phyloP scores from a whole-genome alignment of 23 red algal genomes.

The Pyropia yezoensis region DNA sequence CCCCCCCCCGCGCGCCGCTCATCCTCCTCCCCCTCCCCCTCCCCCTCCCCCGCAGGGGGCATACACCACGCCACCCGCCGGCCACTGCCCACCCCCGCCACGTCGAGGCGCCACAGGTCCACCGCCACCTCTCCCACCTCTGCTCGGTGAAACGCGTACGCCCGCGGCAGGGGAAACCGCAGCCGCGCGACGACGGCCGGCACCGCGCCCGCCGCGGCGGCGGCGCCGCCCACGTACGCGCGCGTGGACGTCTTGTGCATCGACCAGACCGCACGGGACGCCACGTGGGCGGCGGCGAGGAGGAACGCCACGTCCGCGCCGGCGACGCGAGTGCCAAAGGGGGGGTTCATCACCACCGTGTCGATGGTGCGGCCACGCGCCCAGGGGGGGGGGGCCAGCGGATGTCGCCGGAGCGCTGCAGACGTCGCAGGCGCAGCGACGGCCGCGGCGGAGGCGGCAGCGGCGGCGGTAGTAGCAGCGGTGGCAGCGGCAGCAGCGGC shows the following conservation, averaged over 20 bases:
- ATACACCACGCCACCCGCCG: too few relatives aligned
- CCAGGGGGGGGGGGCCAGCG: not conserved
- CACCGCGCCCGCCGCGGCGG: conserved; percentile 6
- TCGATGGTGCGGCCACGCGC: conserved; percentile 17
- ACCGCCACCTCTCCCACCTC: conserved; percentile 51
- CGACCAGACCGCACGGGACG: conserved; percentile 47
- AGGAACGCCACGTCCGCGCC: conserved; percentile 76
- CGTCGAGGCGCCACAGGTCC: conserved; percentile 74
- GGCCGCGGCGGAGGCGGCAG: not conserved
- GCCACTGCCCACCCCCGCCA: not conserved
- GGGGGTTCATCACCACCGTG: conserved; percentile 82
- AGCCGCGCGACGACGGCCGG: conserved; percentile 63
- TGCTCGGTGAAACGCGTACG: conserved; percentile 60
- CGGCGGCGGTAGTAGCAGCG: too few relatives aligned
- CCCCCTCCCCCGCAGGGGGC: too few relatives aligned
- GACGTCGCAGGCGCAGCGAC: too few relatives aligned
- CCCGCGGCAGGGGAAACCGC: conserved; percentile 63
- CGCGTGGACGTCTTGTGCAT: conserved; percentile 95
- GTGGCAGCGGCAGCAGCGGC: too few relatives aligned
- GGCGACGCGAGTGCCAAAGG: conserved; percentile 84
- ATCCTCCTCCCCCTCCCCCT: too few relatives aligned
- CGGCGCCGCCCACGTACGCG: conserved; percentile 25
- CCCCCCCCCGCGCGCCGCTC: too few relatives aligned
- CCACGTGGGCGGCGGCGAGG: conserved; percentile 16
- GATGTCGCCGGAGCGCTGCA: too few relatives aligned